Conservation (phyloP, 768 basidiomycete genomes). For the Candolleomyces eurysporus region DNA sequence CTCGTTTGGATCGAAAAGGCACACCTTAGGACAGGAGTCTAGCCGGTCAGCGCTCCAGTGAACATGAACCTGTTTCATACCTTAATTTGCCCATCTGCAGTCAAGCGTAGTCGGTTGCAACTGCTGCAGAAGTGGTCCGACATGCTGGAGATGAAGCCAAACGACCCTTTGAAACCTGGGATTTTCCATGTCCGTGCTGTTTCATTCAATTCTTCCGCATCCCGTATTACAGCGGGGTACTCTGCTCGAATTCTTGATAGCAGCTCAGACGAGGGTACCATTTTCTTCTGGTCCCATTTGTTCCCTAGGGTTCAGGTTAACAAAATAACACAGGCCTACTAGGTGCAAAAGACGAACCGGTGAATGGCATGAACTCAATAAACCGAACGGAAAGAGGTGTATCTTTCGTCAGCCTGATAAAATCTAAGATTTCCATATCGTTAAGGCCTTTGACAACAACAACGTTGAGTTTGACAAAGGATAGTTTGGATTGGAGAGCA, state of each 20-base stretch:
- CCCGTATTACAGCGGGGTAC: conserved; percentile 54
- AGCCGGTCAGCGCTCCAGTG: conserved; percentile 2
- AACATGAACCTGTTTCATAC: conserved; percentile 28
- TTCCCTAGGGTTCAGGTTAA: conserved; percentile 54
- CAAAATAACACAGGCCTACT: not conserved
- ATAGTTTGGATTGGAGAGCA: conserved; percentile 55
- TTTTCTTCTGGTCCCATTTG: conserved; percentile 79
- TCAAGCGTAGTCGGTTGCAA: conserved; percentile 81
- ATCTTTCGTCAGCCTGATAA: conserved; percentile 72
- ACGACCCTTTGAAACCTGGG: conserved; percentile 64
- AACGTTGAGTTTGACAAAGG: conserved; percentile 77
- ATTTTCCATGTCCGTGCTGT: conserved; percentile 81
- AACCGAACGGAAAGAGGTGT: conserved; percentile 71
- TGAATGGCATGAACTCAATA: conserved; percentile 95
- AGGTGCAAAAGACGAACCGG: conserved; percentile 43
- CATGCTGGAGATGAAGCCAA: conserved; percentile 93
- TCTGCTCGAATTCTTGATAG: conserved; percentile 45
- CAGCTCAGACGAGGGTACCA: conserved; percentile 73
- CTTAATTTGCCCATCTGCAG: conserved; percentile 92
- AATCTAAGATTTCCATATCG: conserved; percentile 75
- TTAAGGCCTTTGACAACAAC: conserved; percentile 83
- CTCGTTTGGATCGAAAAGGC: conserved; percentile 82
- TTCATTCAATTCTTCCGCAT: conserved; percentile 68
- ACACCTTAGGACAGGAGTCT: conserved; percentile 51
- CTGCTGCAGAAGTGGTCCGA: conserved; percentile 89